phyloP scores from a whole-genome alignment of 2,329 filamentous ascomycete species.

The Myriosclerotinia curreyana region DNA sequence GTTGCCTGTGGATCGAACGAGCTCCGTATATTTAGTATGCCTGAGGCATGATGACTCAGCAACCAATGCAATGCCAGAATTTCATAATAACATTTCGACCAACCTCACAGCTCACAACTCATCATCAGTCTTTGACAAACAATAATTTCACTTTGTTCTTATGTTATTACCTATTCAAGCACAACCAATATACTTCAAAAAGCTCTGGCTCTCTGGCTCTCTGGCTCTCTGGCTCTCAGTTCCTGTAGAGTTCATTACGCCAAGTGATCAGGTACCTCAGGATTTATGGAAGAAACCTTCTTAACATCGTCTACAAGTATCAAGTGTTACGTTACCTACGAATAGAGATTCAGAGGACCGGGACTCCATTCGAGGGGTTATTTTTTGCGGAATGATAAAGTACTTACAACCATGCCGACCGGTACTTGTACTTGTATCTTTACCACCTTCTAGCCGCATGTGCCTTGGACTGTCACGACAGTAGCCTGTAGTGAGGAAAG shows the following conservation, averaged over 20 bases:
- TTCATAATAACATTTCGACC: background rate
- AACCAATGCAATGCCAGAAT: background rate
- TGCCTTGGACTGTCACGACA: background rate
- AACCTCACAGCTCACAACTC: background rate
- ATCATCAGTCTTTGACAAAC: background rate
- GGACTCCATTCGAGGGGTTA: too few relatives aligned
- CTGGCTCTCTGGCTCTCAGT: too few relatives aligned
- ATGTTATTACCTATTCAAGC: background rate
- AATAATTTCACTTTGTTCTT: background rate
- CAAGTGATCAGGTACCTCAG: background rate
- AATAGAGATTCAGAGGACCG: background rate
- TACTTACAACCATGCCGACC: background rate
- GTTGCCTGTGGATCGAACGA: constrained; percentile 17
- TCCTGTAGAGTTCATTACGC: background rate
- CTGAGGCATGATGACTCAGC: background rate
- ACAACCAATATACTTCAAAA: background rate
- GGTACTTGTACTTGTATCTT: background rate
- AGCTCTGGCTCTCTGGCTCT: background rate
- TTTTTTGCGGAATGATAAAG: background rate
- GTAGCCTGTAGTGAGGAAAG: background rate
- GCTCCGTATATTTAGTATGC: background rate
- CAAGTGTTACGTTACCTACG: constrained; percentile 6
- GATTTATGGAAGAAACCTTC: background rate
- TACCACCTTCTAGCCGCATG: background rate
- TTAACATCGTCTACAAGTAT: background rate